These are phyloP conservation scores for Zelopaecilomyces penicillatus DNA, from an alignment of 2,329 filamentous ascomycete genomes.

Conservation along the genomic window DNA sequence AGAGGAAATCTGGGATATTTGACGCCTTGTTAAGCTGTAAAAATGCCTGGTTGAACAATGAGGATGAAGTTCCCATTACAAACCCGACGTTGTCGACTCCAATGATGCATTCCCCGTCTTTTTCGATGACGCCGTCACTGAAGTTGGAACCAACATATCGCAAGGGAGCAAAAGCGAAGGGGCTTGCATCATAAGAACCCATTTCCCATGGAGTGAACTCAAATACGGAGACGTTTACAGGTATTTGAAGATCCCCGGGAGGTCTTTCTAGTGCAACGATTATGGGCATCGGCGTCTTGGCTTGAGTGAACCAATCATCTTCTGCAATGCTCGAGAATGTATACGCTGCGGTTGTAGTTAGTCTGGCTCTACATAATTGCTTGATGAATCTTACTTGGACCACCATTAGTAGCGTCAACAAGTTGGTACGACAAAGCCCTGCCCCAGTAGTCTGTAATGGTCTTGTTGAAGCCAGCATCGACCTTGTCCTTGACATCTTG, in stretches of 20 bases:
- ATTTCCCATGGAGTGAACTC: conserved; percentile 77
- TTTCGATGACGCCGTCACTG: conserved; percentile 48
- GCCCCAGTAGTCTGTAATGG: conserved; percentile 76
- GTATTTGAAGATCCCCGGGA: conserved; percentile 52
- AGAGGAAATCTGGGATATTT: conserved; percentile 40
- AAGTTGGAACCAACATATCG: conserved; percentile 69
- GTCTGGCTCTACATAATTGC: neutral
- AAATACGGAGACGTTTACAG: conserved; percentile 64
- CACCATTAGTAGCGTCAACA: conserved; percentile 62
- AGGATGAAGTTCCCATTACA: conserved; percentile 77
- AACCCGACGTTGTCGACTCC: conserved; percentile 80
- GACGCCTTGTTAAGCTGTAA: conserved; percentile 43
- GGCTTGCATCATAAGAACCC: conserved; percentile 65
- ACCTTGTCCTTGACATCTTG: conserved; percentile 52
- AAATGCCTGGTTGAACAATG: conserved; percentile 74
- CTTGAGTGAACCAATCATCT: conserved; percentile 52
- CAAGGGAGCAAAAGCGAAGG: conserved; percentile 63
- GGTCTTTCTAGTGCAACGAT: conserved; percentile 61
- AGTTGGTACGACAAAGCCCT: conserved; percentile 70
- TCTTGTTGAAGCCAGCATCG: conserved; percentile 46
- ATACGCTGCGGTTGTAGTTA: conserved; percentile 36
- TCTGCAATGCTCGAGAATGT: conserved; percentile 62
- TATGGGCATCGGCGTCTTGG: conserved; percentile 62
- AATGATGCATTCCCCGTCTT: conserved; percentile 53
- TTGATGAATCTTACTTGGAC: conserved; percentile 33